These are phyloP conservation scores for Rosa persica DNA, from an alignment of 306 rosid genomes.

Conservation along the genomic window DNA sequence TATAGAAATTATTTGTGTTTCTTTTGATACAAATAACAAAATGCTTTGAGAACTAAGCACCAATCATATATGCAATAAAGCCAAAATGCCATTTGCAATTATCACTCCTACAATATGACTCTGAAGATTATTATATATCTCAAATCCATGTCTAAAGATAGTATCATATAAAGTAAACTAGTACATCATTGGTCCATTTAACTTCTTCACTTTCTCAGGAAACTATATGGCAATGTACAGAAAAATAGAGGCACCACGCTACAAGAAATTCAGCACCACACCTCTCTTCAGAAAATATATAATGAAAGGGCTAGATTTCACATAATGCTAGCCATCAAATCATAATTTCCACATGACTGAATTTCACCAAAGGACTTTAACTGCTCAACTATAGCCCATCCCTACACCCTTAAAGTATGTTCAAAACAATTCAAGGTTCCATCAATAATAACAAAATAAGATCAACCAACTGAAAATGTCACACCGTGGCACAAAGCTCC, in stretches of 20 bases:
- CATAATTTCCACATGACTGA: neutral
- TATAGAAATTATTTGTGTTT: neutral
- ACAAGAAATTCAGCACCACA: neutral
- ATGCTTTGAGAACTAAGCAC: neutral
- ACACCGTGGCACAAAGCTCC: neutral
- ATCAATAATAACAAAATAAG: neutral
- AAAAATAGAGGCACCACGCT: neutral
- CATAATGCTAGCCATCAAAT: neutral
- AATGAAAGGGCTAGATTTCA: neutral
- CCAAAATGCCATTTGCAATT: neutral
- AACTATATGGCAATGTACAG: neutral
- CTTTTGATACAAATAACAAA: neutral
- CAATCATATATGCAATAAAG: neutral
- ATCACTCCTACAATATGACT: neutral
- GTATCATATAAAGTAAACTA: neutral
- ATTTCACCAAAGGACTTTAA: neutral
- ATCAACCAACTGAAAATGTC: neutral
- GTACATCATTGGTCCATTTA: neutral
- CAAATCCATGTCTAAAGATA: neutral
- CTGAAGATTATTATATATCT: neutral
- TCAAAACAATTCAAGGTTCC: slow-evolving; percentile 2
- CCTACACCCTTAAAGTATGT: neutral
- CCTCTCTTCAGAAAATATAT: neutral
- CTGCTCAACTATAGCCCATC: neutral
- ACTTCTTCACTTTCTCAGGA: neutral